Base-by-base conservation (phyloP, 2,329 filamentous ascomycete genomes). In the Penicillium capsulatum region DNA sequence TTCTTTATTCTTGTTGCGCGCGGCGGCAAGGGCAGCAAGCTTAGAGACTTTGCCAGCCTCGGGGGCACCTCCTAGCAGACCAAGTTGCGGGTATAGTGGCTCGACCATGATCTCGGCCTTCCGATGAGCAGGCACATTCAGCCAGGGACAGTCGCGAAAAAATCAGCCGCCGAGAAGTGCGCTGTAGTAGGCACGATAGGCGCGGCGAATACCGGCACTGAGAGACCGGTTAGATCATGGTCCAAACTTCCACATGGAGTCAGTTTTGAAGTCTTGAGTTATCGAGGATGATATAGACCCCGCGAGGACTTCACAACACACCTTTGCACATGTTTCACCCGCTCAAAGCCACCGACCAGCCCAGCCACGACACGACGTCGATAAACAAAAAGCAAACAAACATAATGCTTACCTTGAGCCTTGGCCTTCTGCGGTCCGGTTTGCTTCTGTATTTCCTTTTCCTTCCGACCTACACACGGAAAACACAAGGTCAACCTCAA, bases 111-210 rank as follows among this genome's bases (percentile, higher is more conserved):
- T 73, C 11, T 72, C 61, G 26, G 84, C 77, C 50, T 77, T 75
- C 19, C 86, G 79, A 32, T 83, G 66, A 27, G 65, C 54, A 15
- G 89, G 86, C 8, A 91, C 71, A 36, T 82, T 76, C 38, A 89
- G 74, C 91, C 92, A 98, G 1, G 90, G 86, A 59, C 84, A 84
- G 58, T 94, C 90, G 56, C 73, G 69, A 96, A 98, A 65, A 90
- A 86, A 26, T 77, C 72, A 42, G 71, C 64, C 38, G 73, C 68
- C 27, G 68, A 73, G 45, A 72, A 68, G 15, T 61, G 61, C 8
- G 47, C 51, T 40, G 55, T 49, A 52, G 65, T 30, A 30, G 44
- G 45, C 16, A 44, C 32, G 34, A 42, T 39, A 20, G 50, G 47
- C 30, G 51, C 41, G 40, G 62, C 58, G 43, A 56, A 64, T 17